phyloP scores from a whole-genome alignment of 2,329 filamentous ascomycete species.

The Parastagonospora nodorum region DNA sequence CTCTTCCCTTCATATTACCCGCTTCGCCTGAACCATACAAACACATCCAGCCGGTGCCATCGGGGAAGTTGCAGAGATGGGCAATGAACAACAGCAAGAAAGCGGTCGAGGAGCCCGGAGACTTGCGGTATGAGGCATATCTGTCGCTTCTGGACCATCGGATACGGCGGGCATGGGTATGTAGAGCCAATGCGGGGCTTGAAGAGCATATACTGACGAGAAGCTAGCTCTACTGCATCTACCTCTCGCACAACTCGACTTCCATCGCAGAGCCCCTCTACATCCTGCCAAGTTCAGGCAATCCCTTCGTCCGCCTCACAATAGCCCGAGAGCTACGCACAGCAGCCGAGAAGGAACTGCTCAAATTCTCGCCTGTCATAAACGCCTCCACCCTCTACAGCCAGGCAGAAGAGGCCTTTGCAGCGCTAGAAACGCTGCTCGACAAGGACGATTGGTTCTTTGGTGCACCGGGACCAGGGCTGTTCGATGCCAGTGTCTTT shows the following conservation, averaged over 20 bases:
- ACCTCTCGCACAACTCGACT: slow-evolving; percentile 72
- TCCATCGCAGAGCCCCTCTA: slow-evolving; percentile 74
- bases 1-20: slow-evolving; percentile 85
- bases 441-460: slow-evolving; percentile 67
- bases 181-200: not conserved
- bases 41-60: slow-evolving; percentile 56
- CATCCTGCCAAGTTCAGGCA: slow-evolving; percentile 65
- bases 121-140: slow-evolving; percentile 73
- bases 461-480: slow-evolving; percentile 60
- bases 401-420: slow-evolving; percentile 66
- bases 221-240: slow-evolving; percentile 73
- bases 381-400: slow-evolving; percentile 62
- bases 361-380: slow-evolving; percentile 65
- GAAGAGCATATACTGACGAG: slow-evolving; percentile 4
- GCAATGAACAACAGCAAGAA: slow-evolving; percentile 53
- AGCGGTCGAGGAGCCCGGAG: slow-evolving; percentile 52
- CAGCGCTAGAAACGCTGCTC: slow-evolving; percentile 64
- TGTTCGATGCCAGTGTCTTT: slow-evolving; percentile 90
- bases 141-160: slow-evolving; percentile 74
- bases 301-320: slow-evolving; percentile 65
- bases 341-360: slow-evolving; percentile 76
- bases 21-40: slow-evolving; percentile 32
- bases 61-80: slow-evolving; percentile 73
- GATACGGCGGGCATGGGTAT: slow-evolving; percentile 85
- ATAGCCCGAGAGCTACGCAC: slow-evolving; percentile 69